These are phyloP conservation scores for Cytospora mali DNA, from an alignment of 2,329 filamentous ascomycete genomes.

Conservation along the genomic window DNA sequence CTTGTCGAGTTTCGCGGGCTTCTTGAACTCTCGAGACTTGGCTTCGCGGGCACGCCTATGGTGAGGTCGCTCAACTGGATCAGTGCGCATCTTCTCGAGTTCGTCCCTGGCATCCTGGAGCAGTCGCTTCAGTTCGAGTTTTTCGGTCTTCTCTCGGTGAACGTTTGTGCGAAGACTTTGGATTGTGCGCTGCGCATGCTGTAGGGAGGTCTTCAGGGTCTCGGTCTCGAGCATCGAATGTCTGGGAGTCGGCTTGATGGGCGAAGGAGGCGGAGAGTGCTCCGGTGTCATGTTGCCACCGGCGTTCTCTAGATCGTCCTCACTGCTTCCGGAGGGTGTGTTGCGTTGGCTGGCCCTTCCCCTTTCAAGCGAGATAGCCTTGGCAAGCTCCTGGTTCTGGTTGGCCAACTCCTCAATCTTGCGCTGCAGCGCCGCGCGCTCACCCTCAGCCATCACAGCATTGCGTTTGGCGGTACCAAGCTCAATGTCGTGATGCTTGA, in stretches of 20 bases:
- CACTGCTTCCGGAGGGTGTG: constrained; percentile 57
- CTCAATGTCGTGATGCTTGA: constrained; percentile 89
- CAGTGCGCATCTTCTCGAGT: constrained; percentile 70
- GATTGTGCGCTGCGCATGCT: constrained; percentile 94
- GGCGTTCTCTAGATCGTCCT: constrained; percentile 66
- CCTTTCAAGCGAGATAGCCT: constrained; percentile 75
- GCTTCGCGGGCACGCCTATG: constrained; percentile 64
- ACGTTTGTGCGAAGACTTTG: constrained; percentile 94
- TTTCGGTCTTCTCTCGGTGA: constrained; percentile 97
- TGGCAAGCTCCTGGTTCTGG: constrained; percentile 90
- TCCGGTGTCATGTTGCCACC: constrained; percentile 77
- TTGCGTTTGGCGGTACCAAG: constrained; percentile 81
- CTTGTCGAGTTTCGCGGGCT: constrained; percentile 65
- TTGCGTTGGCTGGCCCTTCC: constrained; percentile 68
- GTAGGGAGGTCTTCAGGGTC: constrained; percentile 89
- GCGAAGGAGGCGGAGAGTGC: constrained; percentile 86
- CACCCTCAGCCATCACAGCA: constrained; percentile 75
- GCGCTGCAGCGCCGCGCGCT: constrained; percentile 75
- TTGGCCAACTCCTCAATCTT: constrained; percentile 85
- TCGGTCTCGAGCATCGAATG: constrained; percentile 93
- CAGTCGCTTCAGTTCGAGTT: constrained; percentile 92
- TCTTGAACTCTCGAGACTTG: constrained; percentile 74
- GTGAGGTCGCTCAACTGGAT: constrained; percentile 40
- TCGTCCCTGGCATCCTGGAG: constrained; percentile 95
- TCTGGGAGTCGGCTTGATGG: constrained; percentile 86